Conservation (phyloP, 345 rosid genomes). For the Salix arbutifolia region DNA sequence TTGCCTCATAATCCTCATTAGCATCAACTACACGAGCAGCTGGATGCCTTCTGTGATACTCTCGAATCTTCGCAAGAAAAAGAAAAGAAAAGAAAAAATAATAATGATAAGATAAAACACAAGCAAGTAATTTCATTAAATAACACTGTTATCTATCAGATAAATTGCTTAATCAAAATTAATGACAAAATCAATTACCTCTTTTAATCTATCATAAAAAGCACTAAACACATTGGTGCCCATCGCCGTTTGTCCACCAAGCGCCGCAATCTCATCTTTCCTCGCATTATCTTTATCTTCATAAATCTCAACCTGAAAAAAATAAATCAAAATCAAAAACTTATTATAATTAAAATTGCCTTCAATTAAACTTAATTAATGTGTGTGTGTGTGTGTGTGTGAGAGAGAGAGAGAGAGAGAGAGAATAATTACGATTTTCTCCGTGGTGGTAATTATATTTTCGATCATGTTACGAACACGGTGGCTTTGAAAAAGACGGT, state of each 20-base stretch:
- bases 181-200: slow-evolving; percentile 40
- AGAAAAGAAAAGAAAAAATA: background rate
- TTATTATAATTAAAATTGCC: background rate
- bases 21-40: slow-evolving; percentile 77
- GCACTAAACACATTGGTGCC: slow-evolving; percentile 78
- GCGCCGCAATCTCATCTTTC: slow-evolving; percentile 90
- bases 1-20: slow-evolving; percentile 61
- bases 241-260: slow-evolving; percentile 75
- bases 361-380: background rate
- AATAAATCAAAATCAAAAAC: background rate
- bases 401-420: background rate
- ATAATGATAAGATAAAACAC: background rate
- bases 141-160: background rate
- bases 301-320: slow-evolving; percentile 64
- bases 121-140: background rate
- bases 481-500: slow-evolving; percentile 81
- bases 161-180: background rate
- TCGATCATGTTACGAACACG: slow-evolving; percentile 85
- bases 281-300: slow-evolving; percentile 84
- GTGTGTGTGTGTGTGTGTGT: too few species aligned
- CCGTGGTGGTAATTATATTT: slow-evolving; percentile 48
- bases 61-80: slow-evolving; percentile 54
- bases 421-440: slow-evolving; percentile 53
- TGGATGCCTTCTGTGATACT: slow-evolving; percentile 83
- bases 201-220: slow-evolving; percentile 87